Base-by-base conservation (phyloP, 306 rosid genomes). In the Cyclanthera cordifolia region DNA sequence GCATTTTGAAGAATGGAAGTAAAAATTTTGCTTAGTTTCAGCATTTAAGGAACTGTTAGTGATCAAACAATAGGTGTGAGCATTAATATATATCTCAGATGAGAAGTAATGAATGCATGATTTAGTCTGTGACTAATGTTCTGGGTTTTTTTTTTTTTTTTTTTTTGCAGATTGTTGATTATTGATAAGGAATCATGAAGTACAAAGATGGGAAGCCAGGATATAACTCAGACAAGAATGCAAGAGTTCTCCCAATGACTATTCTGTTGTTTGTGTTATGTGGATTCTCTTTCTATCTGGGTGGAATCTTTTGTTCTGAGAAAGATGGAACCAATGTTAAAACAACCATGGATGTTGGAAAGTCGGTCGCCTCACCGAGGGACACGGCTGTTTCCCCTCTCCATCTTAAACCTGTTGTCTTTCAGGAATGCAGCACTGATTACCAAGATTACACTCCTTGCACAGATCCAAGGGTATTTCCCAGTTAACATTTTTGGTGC, bases 371-470 rank as follows among this genome's bases (percentile, higher is more conserved):
- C 5, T 64, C 90, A 53, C 70, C 93, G 39, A 79, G 61, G 70
- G 85, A 77, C 24, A 8, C 77, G 8, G 67, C 74, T 9, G 87
- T 68, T 64, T 70, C 78, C 50, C 73, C 95, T 46, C 85, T 94
- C 21, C 95, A 82, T 41, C 59, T 83, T 54, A 85, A 73, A 54
- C 30, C 89, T 8, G 48, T 79, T 48, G 48, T 13, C 57, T 90
- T 88, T 76, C 82, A 94, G 17, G 88, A 83, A 73, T 94, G 99
- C 79, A 52, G 83, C 79, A 48, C 2, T 3, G 89, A 90, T 23
- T 85, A 75, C 72, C 99, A 94, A 79, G 99, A 85, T 81, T 94
- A 85, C 78, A 94, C 99, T 53, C 99, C 99, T 15, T 94, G 99
- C 90, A 94, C 97, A 48, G 95, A 94, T 86, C 99, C 99, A 67